Base-by-base conservation (phyloP, 768 basidiomycete genomes). In the Xanthoconium stramineum region DNA sequence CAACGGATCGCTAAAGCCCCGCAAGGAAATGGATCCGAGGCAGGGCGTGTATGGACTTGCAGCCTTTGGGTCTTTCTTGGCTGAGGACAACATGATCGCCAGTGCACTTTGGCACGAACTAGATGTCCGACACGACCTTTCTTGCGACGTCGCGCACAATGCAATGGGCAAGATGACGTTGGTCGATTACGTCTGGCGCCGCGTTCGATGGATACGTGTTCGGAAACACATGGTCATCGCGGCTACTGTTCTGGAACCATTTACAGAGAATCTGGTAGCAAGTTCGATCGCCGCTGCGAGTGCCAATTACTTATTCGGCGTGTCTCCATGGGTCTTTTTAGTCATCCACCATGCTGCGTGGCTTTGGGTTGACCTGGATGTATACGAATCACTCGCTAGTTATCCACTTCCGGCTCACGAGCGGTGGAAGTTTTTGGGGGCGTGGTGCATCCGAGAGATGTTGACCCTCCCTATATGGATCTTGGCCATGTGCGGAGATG, bases 11-110 rank as follows among this genome's bases (percentile, higher is more conserved):
- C 70, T 88, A 49, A 81, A 80, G 58, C 84, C 84, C 57, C 60
- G 59, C 35, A 70, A 62, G 17, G 61, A 62, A 44, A 50, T 54
- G 15, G 57, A 59, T 14, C 33, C 71, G 49, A 39, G 63, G 24
- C 59, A 72, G 37, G 60, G 64, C 20, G 61, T 63, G 12, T 55
- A 49, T 50, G 94, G 94, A 1, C 78, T 99, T 24, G 78, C 83
- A 9, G 87, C 84, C 0, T 98, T 98, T 60, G 88, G 87, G 0
- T 84, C 87, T 13, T 98, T 88, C 73, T 80, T 98, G 42, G 96
- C 97, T 0, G 97, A 99, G 72, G 97, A 99, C 75, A 98, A 98
- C 74, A 96, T 92, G 91, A 96, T 99, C 55, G 97, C 86, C 17
- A 78, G 83, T 46, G 84, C 91, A 2, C 75, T 99, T 13, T 98